phyloP scores from a whole-genome alignment of 345 rosid species.

The Populus pruinosa region DNA sequence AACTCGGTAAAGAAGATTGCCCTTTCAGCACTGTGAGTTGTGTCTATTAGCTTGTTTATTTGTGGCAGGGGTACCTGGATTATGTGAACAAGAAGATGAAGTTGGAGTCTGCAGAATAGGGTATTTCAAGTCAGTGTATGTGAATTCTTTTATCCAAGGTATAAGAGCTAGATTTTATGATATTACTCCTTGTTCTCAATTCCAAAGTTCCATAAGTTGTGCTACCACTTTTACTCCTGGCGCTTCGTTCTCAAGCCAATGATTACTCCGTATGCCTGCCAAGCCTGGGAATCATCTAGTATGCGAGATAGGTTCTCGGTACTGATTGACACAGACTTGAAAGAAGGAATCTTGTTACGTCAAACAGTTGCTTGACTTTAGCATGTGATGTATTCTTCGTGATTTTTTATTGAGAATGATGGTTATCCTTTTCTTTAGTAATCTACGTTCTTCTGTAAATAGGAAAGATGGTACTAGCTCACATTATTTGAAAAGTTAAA shows the following conservation, averaged over 20 bases:
- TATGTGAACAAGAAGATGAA: slow-evolving; percentile 43
- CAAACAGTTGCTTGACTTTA: too few relatives aligned
- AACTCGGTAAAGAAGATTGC: not conserved
- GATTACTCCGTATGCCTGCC: not conserved
- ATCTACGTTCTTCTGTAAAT: not conserved
- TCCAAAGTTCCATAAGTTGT: not conserved
- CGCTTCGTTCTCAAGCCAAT: not conserved
- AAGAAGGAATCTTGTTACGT: too few relatives aligned
- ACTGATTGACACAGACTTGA: too few relatives aligned
- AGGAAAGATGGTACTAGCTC: not conserved
- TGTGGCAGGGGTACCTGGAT: slow-evolving; percentile 70
- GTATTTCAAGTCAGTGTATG: not conserved
- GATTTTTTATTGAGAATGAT: not conserved
- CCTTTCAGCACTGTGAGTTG: not conserved
- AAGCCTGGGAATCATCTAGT: too few relatives aligned
- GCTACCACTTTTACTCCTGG: not conserved
- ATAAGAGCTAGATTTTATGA: not conserved
- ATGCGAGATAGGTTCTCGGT: too few relatives aligned
- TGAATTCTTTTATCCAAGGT: not conserved
- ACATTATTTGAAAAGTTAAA: too few relatives aligned
- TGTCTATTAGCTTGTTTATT: slow-evolving; percentile 9
- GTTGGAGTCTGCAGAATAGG: slow-evolving; percentile 18
- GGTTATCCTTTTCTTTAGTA: too few relatives aligned
- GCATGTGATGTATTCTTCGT: not conserved
- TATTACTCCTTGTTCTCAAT: not conserved